These are phyloP conservation scores for Naganishia liquefaciens DNA, from an alignment of 1,284 basidiomycete genomes.

Conservation along the genomic window DNA sequence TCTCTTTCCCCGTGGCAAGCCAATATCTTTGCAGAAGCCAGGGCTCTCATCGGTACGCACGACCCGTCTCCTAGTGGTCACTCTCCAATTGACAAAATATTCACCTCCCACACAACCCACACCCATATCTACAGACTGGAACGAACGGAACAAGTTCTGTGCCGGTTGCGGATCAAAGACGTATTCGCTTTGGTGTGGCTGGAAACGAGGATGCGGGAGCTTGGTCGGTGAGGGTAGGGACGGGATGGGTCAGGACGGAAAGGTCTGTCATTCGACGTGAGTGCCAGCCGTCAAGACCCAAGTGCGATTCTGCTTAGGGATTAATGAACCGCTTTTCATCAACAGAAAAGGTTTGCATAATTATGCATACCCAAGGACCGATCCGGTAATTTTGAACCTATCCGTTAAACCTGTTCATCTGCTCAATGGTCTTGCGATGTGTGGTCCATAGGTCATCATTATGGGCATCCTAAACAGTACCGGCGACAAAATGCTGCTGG, in stretches of 20 bases:
- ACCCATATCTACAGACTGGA: conserved; percentile 75
- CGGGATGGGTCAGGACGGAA: conserved; percentile 54
- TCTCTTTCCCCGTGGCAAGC: conserved; percentile 58
- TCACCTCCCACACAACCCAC: not conserved
- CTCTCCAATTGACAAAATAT: too few species aligned
- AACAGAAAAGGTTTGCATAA: conserved; percentile 79
- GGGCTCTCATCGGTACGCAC: conserved; percentile 65
- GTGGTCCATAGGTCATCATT: conserved; percentile 71
- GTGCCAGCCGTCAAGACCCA: conserved; percentile 38
- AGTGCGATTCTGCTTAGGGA: conserved; percentile 4
- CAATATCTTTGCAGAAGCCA: conserved; percentile 70
- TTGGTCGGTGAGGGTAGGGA: conserved; percentile 29
- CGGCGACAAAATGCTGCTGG: conserved; percentile 79
- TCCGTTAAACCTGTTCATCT: not conserved
- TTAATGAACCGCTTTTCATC: not conserved
- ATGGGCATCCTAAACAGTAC: conserved; percentile 80
- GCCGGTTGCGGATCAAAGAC: conserved; percentile 78
- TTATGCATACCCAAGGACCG: conserved; percentile 83
- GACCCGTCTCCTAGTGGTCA: not conserved
- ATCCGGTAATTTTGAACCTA: conserved; percentile 56
- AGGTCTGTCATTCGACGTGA: conserved; percentile 69
- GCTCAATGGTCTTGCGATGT: conserved; percentile 24
- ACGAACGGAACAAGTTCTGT: conserved; percentile 85
- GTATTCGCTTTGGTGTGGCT: conserved; percentile 91
- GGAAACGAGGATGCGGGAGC: conserved; percentile 76